These are phyloP conservation scores for Hericium erinaceus DNA, from an alignment of 768 basidiomycete species.

Conservation along the genomic window DNA sequence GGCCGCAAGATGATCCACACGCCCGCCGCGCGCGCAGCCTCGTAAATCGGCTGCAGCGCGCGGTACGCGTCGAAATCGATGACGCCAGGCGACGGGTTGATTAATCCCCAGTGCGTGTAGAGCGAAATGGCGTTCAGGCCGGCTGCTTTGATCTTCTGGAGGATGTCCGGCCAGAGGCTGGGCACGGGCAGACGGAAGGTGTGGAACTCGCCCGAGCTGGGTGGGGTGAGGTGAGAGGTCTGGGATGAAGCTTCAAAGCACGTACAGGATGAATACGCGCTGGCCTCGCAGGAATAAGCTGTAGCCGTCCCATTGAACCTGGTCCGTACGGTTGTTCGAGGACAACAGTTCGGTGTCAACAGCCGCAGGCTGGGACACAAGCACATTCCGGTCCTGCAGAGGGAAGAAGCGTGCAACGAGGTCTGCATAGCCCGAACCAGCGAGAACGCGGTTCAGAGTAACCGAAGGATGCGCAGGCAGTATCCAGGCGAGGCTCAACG, in stretches of 20 bases:
- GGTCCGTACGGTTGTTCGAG: conserved; percentile 8
- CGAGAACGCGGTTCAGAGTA: neutral
- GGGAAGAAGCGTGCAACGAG: neutral
- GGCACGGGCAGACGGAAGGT: conserved; percentile 76
- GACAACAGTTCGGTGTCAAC: neutral
- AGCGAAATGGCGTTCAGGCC: conserved; percentile 74
- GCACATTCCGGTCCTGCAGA: neutral
- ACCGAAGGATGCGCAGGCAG: neutral
- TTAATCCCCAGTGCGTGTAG: conserved; percentile 73
- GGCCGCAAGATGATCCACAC: conserved; percentile 76
- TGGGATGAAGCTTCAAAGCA: neutral
- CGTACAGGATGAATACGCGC: conserved; percentile 2
- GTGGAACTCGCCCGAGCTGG: conserved; percentile 79
- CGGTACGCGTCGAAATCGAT: conserved; percentile 68
- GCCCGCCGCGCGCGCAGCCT: conserved; percentile 64
- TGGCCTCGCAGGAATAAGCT: conserved; percentile 12
- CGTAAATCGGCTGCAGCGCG: conserved; percentile 59
- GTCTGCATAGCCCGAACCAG: neutral
- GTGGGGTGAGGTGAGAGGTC: neutral
- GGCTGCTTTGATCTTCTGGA: conserved; percentile 73
- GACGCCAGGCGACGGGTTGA: conserved; percentile 65
- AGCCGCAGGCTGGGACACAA: neutral
- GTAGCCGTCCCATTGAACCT: conserved; percentile 15
- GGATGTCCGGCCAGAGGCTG: conserved; percentile 71
- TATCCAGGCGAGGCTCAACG: neutral